Percentiles rank a stretch among this genome's conserved stretches.
Evolutionary conservation across 2,329 filamentous ascomycete species (phyloP).

Genomic region (Aspergillus chevalieri): DNA sequence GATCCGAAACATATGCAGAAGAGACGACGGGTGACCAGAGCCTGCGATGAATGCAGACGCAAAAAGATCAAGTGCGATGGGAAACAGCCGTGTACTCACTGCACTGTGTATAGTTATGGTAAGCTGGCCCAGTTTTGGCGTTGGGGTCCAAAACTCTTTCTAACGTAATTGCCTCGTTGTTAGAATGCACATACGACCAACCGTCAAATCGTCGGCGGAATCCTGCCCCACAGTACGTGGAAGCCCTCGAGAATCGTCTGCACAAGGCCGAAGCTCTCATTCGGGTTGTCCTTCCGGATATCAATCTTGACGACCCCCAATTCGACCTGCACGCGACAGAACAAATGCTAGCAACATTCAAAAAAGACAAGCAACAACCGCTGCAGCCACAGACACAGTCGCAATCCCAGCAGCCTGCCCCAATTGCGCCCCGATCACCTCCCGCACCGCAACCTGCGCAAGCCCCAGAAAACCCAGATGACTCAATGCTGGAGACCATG

Average conservation of each 20-base stretch:
- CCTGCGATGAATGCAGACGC: conserved; percentile 74
- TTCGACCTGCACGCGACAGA: conserved; percentile 72
- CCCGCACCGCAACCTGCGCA: neutral
- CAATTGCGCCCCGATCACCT: conserved; percentile 1
- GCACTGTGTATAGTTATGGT: conserved; percentile 98
- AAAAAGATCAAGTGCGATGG: conserved; percentile 88
- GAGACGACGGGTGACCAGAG: conserved; percentile 68
- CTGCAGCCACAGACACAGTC: conserved; percentile 7
- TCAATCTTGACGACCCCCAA: conserved; percentile 77
- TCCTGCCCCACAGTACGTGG: conserved; percentile 86
- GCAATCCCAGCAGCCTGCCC: conserved; percentile 9
- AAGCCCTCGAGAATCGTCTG: conserved; percentile 75
- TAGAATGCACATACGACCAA: conserved; percentile 93
- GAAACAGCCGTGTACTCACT: conserved; percentile 87
- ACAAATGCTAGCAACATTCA: conserved; percentile 48
- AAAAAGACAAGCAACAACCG: conserved; percentile 29
- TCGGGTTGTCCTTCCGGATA: conserved; percentile 71
- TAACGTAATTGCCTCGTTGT: neutral
- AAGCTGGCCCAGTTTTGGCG: conserved; percentile 24
- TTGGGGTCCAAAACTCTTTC: neutral
- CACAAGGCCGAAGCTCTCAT: conserved; percentile 77
- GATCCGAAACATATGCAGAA: conserved; percentile 59
- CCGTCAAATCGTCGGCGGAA: conserved; percentile 87
- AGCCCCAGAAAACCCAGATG: conserved; percentile 39
- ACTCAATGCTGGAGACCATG: conserved; percentile 83